Base-by-base conservation (phyloP, 2,329 filamentous ascomycete genomes). In the Penicillium sp. region DNA sequence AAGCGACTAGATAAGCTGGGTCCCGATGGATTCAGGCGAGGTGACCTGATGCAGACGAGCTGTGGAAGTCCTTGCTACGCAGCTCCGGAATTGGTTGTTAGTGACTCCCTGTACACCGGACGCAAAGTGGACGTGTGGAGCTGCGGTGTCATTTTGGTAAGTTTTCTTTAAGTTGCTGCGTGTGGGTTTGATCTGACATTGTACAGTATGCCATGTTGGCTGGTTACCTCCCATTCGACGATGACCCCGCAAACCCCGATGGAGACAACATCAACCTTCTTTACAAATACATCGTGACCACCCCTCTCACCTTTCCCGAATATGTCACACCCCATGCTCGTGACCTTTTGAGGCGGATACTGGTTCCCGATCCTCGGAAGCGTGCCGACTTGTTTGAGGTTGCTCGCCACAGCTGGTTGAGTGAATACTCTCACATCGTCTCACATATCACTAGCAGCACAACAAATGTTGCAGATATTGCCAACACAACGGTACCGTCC, bases 101-200 rank as follows among this genome's bases (percentile, higher is more conserved):
- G 91, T 70, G 94, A 99, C 73, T 96, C 92, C 15, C 78, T 99
- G 7, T 99, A 99, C 74, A 99, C 94, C 2, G 94, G 94, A 43
- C 86, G 93, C 47, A 99, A 99, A 74, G 94, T 99, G 24, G 94
- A 99, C 69, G 94, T 99, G 33, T 99, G 94, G 94, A 97, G 94
- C 73, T 99, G 94, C 70, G 94, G 94, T 75, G 94, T 99, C 36
- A 99, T 99, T 67, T 73, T 99, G 81, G 93, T 96, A 81, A 75
- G 90, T 80, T 28, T 29, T 6, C 10, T 18, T 33, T 6, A 42
- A 21, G 12, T 13, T 4, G 6, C 5, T n/a, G 13, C 21, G 26
- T 33, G 9, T 12, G 16, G 7, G 21, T 9, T 44, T 28, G 26
- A 41, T 28, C 36, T 46, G 18, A 42, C 36, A 6, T 42, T 42